phyloP scores from a whole-genome alignment of 2,329 filamentous ascomycete genomes.

The Fusarium papillatum region DNA sequence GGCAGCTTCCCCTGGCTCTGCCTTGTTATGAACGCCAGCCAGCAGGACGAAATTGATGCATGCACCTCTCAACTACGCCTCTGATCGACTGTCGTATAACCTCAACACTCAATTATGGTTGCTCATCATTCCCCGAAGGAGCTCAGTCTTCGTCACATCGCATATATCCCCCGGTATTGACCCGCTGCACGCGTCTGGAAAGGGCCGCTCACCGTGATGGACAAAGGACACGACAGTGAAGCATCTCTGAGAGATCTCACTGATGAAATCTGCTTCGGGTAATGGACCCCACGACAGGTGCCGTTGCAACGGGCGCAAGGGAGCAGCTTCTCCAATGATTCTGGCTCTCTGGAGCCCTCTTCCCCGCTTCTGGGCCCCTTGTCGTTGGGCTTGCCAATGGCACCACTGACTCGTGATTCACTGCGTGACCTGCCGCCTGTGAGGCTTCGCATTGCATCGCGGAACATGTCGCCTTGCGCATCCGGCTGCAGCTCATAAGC shows the following conservation, averaged over 20 bases:
- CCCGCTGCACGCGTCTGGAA: conserved; percentile 32
- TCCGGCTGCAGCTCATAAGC: conserved; percentile 24
- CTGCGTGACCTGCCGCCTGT: conserved; percentile 24
- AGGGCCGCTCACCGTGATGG: conserved; percentile 26
- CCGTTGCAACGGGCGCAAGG: conserved; percentile 38
- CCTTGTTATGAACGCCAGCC: conserved; percentile 26
- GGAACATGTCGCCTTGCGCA: conserved; percentile 24
- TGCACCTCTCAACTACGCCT: conserved; percentile 27
- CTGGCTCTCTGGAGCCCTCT: background rate
- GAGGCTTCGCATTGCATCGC: conserved; percentile 32
- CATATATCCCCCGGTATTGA: conserved; percentile 17
- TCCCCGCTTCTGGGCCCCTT: conserved; percentile 19
- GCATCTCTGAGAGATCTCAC: conserved; percentile 23
- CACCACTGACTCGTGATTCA: conserved; percentile 36
- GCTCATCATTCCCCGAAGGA: conserved; percentile 28
- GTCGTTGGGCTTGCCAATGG: conserved; percentile 33
- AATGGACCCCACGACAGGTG: conserved; percentile 41
- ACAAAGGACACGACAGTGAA: conserved; percentile 13
- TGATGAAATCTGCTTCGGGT: conserved; percentile 26
- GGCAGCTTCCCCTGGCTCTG: conserved; percentile 30
- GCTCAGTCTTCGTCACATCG: conserved; percentile 28
- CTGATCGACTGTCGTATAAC: conserved; percentile 27
- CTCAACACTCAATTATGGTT: conserved; percentile 19
- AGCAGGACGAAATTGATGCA: conserved; percentile 18
- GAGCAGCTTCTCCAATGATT: conserved; percentile 14